Conservation (phyloP, 768 basidiomycete genomes). For the Phlebiopsis flavidoalba region DNA sequence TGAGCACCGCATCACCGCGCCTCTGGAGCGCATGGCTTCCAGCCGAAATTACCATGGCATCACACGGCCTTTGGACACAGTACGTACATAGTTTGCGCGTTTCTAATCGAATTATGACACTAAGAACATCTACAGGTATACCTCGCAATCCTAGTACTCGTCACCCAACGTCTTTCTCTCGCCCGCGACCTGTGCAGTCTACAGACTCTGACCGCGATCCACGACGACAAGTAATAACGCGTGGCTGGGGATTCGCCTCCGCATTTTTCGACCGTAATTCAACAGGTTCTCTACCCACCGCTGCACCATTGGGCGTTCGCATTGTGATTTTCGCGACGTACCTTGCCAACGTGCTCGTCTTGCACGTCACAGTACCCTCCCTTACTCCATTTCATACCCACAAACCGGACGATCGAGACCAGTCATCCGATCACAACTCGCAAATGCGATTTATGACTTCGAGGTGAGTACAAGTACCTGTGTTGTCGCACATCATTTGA, state of each 20-base stretch:
- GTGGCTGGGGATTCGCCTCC: neutral
- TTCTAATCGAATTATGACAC: too few species aligned
- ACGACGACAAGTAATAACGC: constrained; percentile 1
- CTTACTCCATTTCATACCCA: neutral
- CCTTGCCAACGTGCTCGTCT: neutral
- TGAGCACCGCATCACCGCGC: neutral
- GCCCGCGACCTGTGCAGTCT: neutral
- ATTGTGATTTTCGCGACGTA: neutral
- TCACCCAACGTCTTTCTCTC: neutral
- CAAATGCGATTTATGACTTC: neutral
- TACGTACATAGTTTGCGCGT: neutral
- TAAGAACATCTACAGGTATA: neutral
- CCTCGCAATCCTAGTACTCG: neutral
- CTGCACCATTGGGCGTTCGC: neutral
- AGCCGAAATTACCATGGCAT: neutral
- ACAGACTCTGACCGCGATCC: neutral
- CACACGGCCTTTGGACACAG: neutral
- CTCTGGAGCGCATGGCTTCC: neutral
- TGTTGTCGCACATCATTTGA: too few species aligned
- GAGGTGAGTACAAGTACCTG: neutral
- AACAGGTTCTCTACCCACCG: neutral
- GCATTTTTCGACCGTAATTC: neutral
- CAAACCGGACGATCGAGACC: neutral
- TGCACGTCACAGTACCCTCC: constrained; percentile 1
- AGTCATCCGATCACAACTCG: neutral